These are phyloP conservation scores for Emmonsiellopsis sp. DNA, from an alignment of 2,329 filamentous ascomycete species.

Conservation along the genomic window DNA sequence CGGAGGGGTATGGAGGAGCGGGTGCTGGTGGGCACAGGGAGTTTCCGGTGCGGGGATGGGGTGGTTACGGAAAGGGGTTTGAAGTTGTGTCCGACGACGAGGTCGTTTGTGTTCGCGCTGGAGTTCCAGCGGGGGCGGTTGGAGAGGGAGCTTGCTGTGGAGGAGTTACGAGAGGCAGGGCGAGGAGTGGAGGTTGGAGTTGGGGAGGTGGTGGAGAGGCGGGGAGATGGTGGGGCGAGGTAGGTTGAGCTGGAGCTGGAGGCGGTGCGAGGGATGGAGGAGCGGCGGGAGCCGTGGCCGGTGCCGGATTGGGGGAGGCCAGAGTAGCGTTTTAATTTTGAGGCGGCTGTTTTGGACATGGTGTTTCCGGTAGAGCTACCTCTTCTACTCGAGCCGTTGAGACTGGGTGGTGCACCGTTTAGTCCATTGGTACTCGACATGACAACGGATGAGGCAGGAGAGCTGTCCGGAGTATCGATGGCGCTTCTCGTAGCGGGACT, in stretches of 20 bases:
- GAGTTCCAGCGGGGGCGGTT: constrained; percentile 60
- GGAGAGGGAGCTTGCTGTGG: constrained; percentile 15
- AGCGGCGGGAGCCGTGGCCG: constrained; percentile 22
- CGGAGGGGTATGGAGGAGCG: constrained; percentile 32
- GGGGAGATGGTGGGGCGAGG: constrained; percentile 6
- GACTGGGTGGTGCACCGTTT: constrained; percentile 37
- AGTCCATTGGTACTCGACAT: constrained; percentile 42
- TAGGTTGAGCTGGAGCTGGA: constrained; percentile 14
- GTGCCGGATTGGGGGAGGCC: constrained; percentile 33
- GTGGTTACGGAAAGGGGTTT: constrained; percentile 53
- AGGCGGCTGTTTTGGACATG: constrained; percentile 29
- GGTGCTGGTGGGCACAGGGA: constrained; percentile 20
- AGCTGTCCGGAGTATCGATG: constrained; percentile 62
- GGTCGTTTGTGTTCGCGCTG: constrained; percentile 53
- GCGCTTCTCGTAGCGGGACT: constrained; percentile 60
- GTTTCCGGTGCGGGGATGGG: constrained; percentile 44
- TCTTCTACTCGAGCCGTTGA: constrained; percentile 36
- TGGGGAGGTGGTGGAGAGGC: constrained; percentile 19
- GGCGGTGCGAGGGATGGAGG: constrained; percentile 26
- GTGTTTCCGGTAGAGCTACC: constrained; percentile 36
- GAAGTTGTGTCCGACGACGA: constrained; percentile 60
- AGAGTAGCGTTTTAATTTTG: constrained; percentile 37
- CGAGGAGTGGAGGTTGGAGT: constrained; percentile 27
- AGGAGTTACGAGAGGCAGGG: constrained; percentile 15
- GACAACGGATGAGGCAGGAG: constrained; percentile 57